Evolutionary conservation across 139 green algal species (phyloP), one percentile per base, ranked within the genome.

Genomic region (Tetradesmus obliquus): DNA sequence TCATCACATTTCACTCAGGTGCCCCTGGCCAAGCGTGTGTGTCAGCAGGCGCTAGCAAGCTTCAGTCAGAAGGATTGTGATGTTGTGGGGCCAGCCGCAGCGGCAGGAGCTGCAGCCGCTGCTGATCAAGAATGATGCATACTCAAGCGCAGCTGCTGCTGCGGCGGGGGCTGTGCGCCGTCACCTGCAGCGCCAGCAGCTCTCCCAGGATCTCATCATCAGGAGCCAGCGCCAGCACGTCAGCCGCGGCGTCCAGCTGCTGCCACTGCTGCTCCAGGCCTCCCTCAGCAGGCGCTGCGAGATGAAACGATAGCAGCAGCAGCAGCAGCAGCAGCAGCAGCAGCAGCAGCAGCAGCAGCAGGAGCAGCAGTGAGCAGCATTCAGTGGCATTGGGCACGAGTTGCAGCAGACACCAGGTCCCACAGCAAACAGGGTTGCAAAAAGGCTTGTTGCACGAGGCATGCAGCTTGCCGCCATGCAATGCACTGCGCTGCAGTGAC

Each of bases 181-280:
- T 13, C 3, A 84, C 79, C 79, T 90, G 69, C 66, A 97, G 90
- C 0, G 96, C 93, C 55, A 99, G 89, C 76, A 97, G 93, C 94
- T 99, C 97, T 12, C 91, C 96, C 15, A 97, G 84, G 1, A 98
- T 87, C 93, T 99, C 97, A 83, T 99, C 97, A 82, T 97, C 95
- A 0, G 97, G 97, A 0, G 97, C 97, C 32, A 93, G 86, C 1
- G 94, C 93, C 58, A 98, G 86, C 24, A 98, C 82, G 15, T 95
- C 88, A 2, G 84, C 81, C 0, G 88, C 81, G 19, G 55, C 74
- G 19, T 96, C 91, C 60, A 96, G 84, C 69, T 91, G 54, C n/a
- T 53, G 19, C 94, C 95, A 97, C 93, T 98, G 94, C 87, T 94
- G 84, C 82, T 96, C 92, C n/a, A 95, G 69, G 1, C 15, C 54